Percentiles rank a stretch among this genome's conserved stretches.
phyloP scores from a whole-genome alignment of 257 asterid species.

The Gentiana straminea region DNA sequence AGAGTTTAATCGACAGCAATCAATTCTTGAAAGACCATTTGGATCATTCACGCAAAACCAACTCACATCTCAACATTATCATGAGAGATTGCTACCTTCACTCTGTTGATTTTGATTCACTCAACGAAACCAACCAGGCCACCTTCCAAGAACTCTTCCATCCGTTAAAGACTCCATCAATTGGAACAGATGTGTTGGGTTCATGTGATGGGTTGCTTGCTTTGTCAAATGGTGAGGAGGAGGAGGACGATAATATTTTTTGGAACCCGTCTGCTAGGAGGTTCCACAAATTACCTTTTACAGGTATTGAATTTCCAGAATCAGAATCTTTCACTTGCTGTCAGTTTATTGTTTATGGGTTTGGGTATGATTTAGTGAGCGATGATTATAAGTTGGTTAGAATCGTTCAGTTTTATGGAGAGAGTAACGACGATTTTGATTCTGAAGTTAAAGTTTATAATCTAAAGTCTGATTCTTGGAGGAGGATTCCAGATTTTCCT shows the following conservation, averaged over 20 bases:
- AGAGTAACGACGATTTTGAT: conserved; percentile 4
- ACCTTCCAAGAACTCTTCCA: conserved; percentile 1
- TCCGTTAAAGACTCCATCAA: conserved; percentile 5
- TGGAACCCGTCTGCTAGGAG: conserved; percentile 18
- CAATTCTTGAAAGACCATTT: conserved; percentile 11
- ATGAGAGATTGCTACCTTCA: conserved; percentile 9
- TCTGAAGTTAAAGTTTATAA: conserved; percentile 4
- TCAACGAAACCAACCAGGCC: neutral
- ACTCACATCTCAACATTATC: conserved; percentile 1
- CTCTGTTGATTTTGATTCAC: conserved; percentile 3
- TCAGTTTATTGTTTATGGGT: neutral
- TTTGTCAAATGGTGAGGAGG: conserved; percentile 1
- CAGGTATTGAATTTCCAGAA: neutral
- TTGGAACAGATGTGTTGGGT: conserved; percentile 2
- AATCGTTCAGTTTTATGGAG: conserved; percentile 4
- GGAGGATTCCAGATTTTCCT: conserved; percentile 1
- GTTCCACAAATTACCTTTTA: conserved; percentile 2
- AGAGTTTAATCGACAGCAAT: neutral
- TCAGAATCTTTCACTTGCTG: neutral
- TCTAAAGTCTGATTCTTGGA: conserved; percentile 7
- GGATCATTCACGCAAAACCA: neutral
- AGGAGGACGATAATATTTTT: conserved; percentile 4
- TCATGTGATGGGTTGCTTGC: conserved; percentile 14
- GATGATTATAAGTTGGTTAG: conserved; percentile 14
- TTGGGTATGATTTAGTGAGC: conserved; percentile 10